Evolutionary conservation across 23 red algal genomes (phyloP).

Genomic region (Gracilaria domingensis): DNA sequence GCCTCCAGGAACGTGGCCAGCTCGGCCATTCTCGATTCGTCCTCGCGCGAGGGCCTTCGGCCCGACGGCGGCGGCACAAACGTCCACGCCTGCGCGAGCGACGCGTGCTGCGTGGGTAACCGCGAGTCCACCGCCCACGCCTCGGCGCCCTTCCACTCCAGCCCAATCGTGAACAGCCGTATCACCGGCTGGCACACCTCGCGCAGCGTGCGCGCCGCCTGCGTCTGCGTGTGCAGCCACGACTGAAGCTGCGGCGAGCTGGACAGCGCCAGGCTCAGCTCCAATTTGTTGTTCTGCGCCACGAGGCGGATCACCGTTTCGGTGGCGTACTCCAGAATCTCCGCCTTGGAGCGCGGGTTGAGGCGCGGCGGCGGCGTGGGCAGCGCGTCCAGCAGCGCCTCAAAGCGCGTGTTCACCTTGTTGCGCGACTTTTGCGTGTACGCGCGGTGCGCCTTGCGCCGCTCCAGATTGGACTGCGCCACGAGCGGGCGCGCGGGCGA

Average conservation of each 20-base stretch:
- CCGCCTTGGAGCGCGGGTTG: slow-evolving; percentile 79
- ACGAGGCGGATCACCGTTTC: slow-evolving; percentile 64
- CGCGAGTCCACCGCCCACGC: slow-evolving; percentile 67
- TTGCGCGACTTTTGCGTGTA: slow-evolving; percentile 76
- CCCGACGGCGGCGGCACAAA: slow-evolving; percentile 61
- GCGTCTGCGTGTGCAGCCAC: slow-evolving; percentile 57
- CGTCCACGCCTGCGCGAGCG: slow-evolving; percentile 69
- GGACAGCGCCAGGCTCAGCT: slow-evolving; percentile 69
- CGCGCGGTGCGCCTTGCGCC: slow-evolving; percentile 64
- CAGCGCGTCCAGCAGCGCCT: slow-evolving; percentile 64
- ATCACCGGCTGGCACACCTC: slow-evolving; percentile 68
- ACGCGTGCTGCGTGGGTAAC: slow-evolving; percentile 10
- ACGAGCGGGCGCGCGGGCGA: slow-evolving; percentile 18
- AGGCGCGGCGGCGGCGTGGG: slow-evolving; percentile 77
- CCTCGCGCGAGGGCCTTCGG: slow-evolving; percentile 44
- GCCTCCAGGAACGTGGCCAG: slow-evolving; percentile 46
- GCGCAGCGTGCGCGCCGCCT: slow-evolving; percentile 51
- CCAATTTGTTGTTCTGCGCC: slow-evolving; percentile 59
- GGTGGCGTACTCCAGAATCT: slow-evolving; percentile 80
- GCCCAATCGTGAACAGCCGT: slow-evolving; percentile 57
- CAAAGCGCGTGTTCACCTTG: slow-evolving; percentile 76
- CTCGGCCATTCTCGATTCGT: slow-evolving; percentile 37
- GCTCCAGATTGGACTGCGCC: slow-evolving; percentile 57
- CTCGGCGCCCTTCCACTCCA: slow-evolving; percentile 71
- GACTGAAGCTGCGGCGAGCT: slow-evolving; percentile 49